Conservation (phyloP, 768 basidiomycete genomes). For the Botryobasidium botryosum region DNA sequence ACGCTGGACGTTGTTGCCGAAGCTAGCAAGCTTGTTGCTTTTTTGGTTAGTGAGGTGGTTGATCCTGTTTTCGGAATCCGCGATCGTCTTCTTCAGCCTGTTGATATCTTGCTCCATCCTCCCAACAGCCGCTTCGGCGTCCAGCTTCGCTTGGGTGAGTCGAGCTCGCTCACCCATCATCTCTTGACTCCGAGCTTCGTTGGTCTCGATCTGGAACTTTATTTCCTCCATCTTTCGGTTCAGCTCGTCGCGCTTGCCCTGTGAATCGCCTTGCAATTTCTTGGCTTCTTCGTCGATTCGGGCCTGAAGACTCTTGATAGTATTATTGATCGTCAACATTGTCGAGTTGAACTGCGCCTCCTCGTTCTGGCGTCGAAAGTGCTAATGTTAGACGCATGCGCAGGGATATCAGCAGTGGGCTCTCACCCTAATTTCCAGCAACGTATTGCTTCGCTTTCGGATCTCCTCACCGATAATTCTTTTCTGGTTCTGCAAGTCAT, state of each 20-base stretch:
- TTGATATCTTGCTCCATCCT: conserved; percentile 18
- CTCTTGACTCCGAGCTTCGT: conserved; percentile 6
- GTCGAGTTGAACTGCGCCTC: too few relatives aligned
- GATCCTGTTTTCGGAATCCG: conserved; percentile 3
- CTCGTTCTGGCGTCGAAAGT: too few relatives aligned
- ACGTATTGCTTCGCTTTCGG: background rate
- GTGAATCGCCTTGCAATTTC: background rate
- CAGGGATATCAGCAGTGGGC: too few relatives aligned
- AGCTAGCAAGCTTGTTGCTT: conserved; percentile 25
- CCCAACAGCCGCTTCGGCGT: conserved; percentile 14
- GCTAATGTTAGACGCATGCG: too few relatives aligned
- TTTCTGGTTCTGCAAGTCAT: background rate
- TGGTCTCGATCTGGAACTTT: conserved; percentile 22
- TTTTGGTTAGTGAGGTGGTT: too few relatives aligned
- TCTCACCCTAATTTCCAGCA: background rate
- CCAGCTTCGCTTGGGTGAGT: conserved; percentile 9
- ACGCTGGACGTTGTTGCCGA: conserved; percentile 35
- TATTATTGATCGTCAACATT: background rate
- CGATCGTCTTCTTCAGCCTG: conserved; percentile 17
- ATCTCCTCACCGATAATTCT: background rate
- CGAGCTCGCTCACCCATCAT: conserved; percentile 12
- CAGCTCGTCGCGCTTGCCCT: conserved; percentile 12
- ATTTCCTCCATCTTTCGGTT: conserved; percentile 31
- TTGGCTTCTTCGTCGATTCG: too few relatives aligned
- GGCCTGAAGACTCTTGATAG: too few relatives aligned